Base-by-base conservation (phyloP, 306 rosid genomes). In the Vigna hirtella region DNA sequence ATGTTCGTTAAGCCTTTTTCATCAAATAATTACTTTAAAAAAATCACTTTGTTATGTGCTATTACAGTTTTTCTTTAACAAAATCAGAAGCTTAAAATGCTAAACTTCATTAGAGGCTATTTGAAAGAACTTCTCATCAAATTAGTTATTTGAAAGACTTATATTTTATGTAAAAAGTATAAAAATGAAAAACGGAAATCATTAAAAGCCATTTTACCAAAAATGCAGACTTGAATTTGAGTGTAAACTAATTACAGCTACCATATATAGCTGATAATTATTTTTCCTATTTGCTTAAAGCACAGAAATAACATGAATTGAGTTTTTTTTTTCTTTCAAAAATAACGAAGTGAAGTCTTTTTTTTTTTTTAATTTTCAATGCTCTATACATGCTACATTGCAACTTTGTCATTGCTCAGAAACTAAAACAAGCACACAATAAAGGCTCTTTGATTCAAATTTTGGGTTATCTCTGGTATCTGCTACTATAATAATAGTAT, bases 201-300 rank as follows among this genome's bases (percentile, higher is more conserved):
- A 64, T 64, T n/a, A 45, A 67, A 45, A 43, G 38, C 20, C 22
- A 24, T 47, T 68, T 68, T 38, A 68, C 42, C 42, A 20, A 66
- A 42, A 20, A 66, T 66, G 32, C 7, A 11, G 17, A 20, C 53
- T 17, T 17, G 16, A 40, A 38, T 10, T 38, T 65, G 51, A 65
- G 16, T n/a, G 70, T 2, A 40, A 7, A 30, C 10, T 16, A 17
- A 38, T 65, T n/a, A 40, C 70, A 64, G 1, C 30, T 42, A 42
- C 11, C 12, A 42, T 42, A n/a, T 17, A 43, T 43, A 45, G 15
- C 11, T 14, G 6, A 43, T 22, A 13, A 26, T 48, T 26, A 20
- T 48, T 69, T 50, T 50, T 9, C 59, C 59, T 70, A 2, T 30
- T 16, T 70, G 47, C 14, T 70, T 70, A 16, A n/a, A 28, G 9